Base-by-base conservation (phyloP, 2,329 filamentous ascomycete genomes). In the Venturia effusa region DNA sequence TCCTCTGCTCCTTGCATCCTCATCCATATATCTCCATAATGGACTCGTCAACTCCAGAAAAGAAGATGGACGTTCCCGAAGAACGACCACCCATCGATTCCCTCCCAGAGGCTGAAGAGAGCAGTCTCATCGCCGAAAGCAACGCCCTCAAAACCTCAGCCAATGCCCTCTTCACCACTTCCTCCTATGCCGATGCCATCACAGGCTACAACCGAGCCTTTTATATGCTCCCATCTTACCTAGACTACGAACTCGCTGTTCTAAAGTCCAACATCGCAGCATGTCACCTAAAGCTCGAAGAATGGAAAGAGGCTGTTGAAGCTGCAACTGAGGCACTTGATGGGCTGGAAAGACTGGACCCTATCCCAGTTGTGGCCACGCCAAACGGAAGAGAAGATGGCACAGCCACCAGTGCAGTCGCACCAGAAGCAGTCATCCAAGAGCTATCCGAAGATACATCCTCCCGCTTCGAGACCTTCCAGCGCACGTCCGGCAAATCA, bases 191-290 rank as follows among this genome's bases (percentile, higher is more conserved):
- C 64, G 85, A 88, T 67, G 93, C 93, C 48, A 87, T 97, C 67
- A 83, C 86, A 68, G 88, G 84, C 66, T 97, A 97, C 76, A 88
- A 92, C 70, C 84, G 88, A 68, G 92, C 94, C 27, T 80, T 95
- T 3, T 81, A 85, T 15, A 83, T 86, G 8, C 92, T 90, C 70
- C 93, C 93, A 1, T 87, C 85, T 67, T 95, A 96, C 73, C 83
- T 96, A 32, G 86, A 93, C 73, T 96, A 90, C 76, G 91, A 96
- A 69, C 81, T 93, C 67, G 91, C 92, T 32, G 90, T 97, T 11
- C 80, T 97, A 6, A 85, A 88, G 65, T 92, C 89, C 73, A 97
- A 97, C 77, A 88, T 97, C 68, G 84, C 93, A 1, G 93, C 92
- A 11, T 96, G 92, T 72, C 85, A 96, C 70, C 74, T 97, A 63